phyloP scores from a whole-genome alignment of 495 filamentous ascomycete genomes.

The Annulohypoxylon moriforme region DNA sequence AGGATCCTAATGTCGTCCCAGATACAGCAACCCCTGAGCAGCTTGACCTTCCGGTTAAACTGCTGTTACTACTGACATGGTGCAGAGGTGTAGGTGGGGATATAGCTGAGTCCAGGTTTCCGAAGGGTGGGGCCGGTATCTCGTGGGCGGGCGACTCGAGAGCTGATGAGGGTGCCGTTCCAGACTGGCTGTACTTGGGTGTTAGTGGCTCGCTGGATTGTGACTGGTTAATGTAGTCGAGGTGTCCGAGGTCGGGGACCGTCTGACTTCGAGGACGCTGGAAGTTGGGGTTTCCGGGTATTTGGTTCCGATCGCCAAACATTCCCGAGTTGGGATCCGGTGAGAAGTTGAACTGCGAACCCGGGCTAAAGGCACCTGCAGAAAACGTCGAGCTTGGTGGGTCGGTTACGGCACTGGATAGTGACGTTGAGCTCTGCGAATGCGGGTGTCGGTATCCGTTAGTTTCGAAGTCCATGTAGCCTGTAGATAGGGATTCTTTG shows the following conservation, averaged over 20 bases:
- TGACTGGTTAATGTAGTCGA: slow-evolving; percentile 74
- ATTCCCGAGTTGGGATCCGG: slow-evolving; percentile 77
- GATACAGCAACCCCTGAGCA: slow-evolving; percentile 56
- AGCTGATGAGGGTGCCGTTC: slow-evolving; percentile 67
- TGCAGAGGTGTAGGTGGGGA: slow-evolving; percentile 61
- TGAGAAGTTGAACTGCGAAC: slow-evolving; percentile 83
- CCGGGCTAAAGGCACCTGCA: slow-evolving; percentile 81
- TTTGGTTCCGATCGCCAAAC: slow-evolving; percentile 73
- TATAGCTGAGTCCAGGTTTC: slow-evolving; percentile 64
- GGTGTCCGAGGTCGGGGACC: slow-evolving; percentile 78
- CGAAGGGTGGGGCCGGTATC: slow-evolving; percentile 57
- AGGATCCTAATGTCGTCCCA: slow-evolving; percentile 54
- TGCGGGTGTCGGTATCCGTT: slow-evolving; percentile 65
- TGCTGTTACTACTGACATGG: slow-evolving; percentile 65
- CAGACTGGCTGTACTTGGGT: slow-evolving; percentile 70
- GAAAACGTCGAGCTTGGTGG: slow-evolving; percentile 75
- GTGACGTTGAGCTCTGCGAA: slow-evolving; percentile 66
- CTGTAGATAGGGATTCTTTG: slow-evolving; percentile 55
- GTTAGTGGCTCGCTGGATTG: slow-evolving; percentile 71
- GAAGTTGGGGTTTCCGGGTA: slow-evolving; percentile 62
- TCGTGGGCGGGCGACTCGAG: slow-evolving; percentile 79
- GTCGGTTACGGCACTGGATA: slow-evolving; percentile 69
- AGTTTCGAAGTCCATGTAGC: slow-evolving; percentile 64
- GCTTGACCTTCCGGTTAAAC: slow-evolving; percentile 58
- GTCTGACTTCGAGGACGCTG: slow-evolving; percentile 91